These are phyloP conservation scores for Colletotrichum noveboracense DNA, from an alignment of 2,329 filamentous ascomycete genomes.

Conservation along the genomic window DNA sequence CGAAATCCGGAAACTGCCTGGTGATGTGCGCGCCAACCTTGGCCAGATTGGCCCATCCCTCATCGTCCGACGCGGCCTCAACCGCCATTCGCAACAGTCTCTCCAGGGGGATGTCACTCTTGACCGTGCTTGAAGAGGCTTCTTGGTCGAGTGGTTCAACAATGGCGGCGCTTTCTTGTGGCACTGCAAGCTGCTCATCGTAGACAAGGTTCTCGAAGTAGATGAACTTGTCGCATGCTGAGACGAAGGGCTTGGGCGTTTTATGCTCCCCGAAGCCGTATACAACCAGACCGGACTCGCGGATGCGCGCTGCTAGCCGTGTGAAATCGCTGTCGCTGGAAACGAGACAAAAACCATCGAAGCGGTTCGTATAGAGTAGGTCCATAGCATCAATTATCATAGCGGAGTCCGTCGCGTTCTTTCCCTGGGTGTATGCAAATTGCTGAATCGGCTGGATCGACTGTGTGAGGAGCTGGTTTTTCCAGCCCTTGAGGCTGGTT, in stretches of 20 bases:
- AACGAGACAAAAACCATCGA: constrained; percentile 28
- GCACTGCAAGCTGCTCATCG: not conserved
- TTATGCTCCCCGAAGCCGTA: constrained; percentile 38
- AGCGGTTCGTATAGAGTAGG: constrained; percentile 34
- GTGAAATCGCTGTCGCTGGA: constrained; percentile 42
- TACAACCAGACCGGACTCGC: constrained; percentile 34
- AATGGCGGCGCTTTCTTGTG: not conserved
- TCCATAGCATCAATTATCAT: constrained; percentile 45
- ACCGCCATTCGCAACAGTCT: constrained; percentile 16
- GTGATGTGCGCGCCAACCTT: constrained; percentile 29
- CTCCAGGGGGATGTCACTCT: not conserved
- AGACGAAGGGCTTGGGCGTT: constrained; percentile 35
- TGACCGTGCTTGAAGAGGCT: not conserved
- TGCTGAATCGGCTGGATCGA: constrained; percentile 38
- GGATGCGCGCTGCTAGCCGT: constrained; percentile 36
- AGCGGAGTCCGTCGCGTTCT: constrained; percentile 38
- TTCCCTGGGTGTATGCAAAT: constrained; percentile 39
- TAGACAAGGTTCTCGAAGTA: constrained; percentile 27
- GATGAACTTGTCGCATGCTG: constrained; percentile 38
- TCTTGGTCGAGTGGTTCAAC: not conserved
- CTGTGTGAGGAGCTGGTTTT: constrained; percentile 31
- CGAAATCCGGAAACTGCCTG: constrained; percentile 34
- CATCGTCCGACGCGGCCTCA: constrained; percentile 24
- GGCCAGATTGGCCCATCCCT: constrained; percentile 33
- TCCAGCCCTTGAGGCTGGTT: constrained; percentile 31